Conservation (phyloP, 306 rosid genomes). For the Cajanus cajan region DNA sequence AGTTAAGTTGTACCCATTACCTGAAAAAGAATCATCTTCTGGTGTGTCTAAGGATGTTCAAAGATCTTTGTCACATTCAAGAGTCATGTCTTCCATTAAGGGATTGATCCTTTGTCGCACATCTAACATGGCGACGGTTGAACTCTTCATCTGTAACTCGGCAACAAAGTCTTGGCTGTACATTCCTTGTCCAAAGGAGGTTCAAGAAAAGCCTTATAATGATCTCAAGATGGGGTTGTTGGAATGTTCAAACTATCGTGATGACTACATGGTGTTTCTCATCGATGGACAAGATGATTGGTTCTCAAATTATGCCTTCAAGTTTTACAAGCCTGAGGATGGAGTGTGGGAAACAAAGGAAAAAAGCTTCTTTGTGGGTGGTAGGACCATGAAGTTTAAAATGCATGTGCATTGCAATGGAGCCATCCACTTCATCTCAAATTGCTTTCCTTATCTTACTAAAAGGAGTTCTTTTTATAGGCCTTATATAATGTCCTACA, state of each 20-base stretch:
- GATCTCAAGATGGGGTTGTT: background rate
- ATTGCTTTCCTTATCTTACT: background rate
- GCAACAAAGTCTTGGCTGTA: background rate
- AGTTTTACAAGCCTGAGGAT: background rate
- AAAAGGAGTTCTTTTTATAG: background rate
- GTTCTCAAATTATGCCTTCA: background rate
- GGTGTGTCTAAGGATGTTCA: background rate
- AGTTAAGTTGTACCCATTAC: background rate
- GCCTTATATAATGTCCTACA: background rate
- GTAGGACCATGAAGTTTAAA: background rate
- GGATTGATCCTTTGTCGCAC: background rate
- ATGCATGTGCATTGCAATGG: background rate
- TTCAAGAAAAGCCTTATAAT: no score
- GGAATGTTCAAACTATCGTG: background rate
- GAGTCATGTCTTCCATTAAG: background rate
- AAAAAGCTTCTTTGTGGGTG: background rate
- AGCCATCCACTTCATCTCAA: background rate
- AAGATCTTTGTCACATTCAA: background rate
- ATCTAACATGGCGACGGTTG: background rate
- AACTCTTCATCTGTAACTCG: background rate
- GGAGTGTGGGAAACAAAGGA: background rate
- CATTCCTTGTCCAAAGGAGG: background rate
- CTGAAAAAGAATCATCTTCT: background rate
- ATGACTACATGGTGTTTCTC: background rate
- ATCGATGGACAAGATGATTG: background rate